These are phyloP conservation scores for Sclerotinia trifoliorum DNA, from an alignment of 2,329 filamentous ascomycete genomes.

Conservation along the genomic window DNA sequence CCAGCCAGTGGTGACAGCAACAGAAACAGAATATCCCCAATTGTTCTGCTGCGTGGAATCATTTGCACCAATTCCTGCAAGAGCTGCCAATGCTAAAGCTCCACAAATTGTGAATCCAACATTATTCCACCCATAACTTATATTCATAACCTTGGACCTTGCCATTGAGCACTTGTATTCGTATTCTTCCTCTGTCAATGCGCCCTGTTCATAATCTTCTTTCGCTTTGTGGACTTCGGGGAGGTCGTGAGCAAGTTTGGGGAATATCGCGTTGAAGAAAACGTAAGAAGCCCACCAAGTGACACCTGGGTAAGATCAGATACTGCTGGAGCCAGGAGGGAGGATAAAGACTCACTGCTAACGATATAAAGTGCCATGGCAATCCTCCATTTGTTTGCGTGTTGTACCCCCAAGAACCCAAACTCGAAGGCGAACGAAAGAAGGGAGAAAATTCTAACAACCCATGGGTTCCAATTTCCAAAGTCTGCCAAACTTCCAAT, in stretches of 20 bases:
- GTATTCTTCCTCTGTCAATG: constrained; percentile 33
- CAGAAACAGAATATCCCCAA: constrained; percentile 38
- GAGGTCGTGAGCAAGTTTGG: constrained; percentile 38
- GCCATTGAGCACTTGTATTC: constrained; percentile 36
- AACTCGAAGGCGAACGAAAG: constrained; percentile 38
- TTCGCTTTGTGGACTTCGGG: constrained; percentile 34
- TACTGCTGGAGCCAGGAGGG: background rate
- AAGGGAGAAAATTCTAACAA: constrained; percentile 37
- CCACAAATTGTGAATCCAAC: constrained; percentile 36
- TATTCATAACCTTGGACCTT: constrained; percentile 38
- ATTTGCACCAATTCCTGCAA: constrained; percentile 35
- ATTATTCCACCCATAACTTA: constrained; percentile 39
- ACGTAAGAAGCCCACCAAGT: constrained; percentile 40
- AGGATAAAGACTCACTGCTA: constrained; percentile 32
- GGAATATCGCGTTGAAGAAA: constrained; percentile 40
- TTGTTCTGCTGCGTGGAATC: constrained; percentile 35
- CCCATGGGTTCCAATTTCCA: constrained; percentile 40
- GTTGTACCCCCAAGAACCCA: constrained; percentile 36
- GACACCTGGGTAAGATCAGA: constrained; percentile 29
- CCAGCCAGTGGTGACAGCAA: constrained; percentile 38
- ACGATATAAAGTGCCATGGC: constrained; percentile 39
- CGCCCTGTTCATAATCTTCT: constrained; percentile 31
- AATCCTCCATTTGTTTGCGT: constrained; percentile 34
- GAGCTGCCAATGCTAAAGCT: constrained; percentile 35
- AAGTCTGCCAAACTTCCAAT: constrained; percentile 38